Conservation (phyloP, 2,329 filamentous ascomycete genomes). For the Colletotrichum shisoi region DNA sequence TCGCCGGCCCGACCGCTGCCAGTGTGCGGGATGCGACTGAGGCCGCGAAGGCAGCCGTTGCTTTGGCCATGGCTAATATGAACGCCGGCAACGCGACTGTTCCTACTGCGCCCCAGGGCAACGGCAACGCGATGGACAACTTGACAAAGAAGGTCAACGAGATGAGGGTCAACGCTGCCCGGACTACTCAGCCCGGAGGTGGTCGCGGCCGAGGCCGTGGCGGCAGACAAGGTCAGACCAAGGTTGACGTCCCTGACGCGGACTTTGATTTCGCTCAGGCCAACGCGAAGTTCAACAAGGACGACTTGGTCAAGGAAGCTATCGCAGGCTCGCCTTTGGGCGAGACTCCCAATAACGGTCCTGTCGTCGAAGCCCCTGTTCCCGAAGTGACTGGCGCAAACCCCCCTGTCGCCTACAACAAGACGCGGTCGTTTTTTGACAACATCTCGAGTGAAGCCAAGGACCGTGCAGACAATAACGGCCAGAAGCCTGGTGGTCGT, state of each 20-base stretch:
- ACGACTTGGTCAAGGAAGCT: conserved; percentile 80
- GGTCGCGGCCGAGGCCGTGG: conserved; percentile 60
- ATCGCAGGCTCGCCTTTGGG: conserved; percentile 76
- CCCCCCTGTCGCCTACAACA: conserved; percentile 75
- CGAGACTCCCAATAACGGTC: conserved; percentile 56
- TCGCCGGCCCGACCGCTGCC: conserved; percentile 46
- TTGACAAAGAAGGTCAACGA: conserved; percentile 78
- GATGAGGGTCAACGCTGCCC: conserved; percentile 72
- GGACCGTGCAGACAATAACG: conserved; percentile 79
- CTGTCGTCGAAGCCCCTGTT: conserved; percentile 49
- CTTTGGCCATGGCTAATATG: conserved; percentile 79
- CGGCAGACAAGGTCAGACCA: conserved; percentile 58
- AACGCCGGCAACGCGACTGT: conserved; percentile 48
- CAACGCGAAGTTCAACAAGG: conserved; percentile 60
- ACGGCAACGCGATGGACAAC: conserved; percentile 69
- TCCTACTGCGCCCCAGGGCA: conserved; percentile 41
- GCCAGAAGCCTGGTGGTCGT: conserved; percentile 75
- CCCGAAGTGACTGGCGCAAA: conserved; percentile 39
- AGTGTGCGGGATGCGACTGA: conserved; percentile 73
- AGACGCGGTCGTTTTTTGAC: conserved; percentile 91
- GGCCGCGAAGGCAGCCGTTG: conserved; percentile 78
- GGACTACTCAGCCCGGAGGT: conserved; percentile 44
- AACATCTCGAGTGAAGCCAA: conserved; percentile 95
- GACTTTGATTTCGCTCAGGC: conserved; percentile 86
- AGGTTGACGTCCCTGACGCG: conserved; percentile 86